Evolutionary conservation across 2,329 filamentous ascomycete species (phyloP).

Genomic region (Cladosporium cucumerinum): DNA sequence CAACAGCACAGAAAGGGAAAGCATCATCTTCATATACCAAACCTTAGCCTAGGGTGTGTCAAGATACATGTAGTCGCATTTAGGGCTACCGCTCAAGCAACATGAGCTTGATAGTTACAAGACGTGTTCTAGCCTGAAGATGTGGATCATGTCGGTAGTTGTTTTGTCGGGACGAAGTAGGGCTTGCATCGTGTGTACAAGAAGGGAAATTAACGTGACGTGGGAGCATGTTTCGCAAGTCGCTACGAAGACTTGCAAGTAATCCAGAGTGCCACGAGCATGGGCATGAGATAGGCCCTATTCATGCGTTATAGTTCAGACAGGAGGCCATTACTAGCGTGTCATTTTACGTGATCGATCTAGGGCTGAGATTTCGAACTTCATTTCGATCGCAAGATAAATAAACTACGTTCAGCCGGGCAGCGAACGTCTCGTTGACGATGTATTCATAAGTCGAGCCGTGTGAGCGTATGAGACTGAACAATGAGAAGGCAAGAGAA

Average conservation of each 20-base stretch:
- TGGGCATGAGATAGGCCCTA: not conserved
- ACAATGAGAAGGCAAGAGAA: not conserved
- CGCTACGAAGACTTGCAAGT: not conserved
- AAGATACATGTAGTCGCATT: not conserved
- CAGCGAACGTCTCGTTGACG: not conserved
- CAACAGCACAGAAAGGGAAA: not conserved
- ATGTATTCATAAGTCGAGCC: not conserved
- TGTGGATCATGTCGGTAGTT: not conserved
- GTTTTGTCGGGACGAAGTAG: not conserved
- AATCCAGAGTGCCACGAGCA: not conserved
- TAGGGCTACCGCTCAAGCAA: not conserved
- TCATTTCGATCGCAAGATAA: not conserved
- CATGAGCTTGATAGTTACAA: not conserved
- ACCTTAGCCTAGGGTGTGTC: not conserved
- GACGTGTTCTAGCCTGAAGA: not conserved
- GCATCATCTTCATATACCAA: not conserved
- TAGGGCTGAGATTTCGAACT: not conserved
- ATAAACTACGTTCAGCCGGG: not conserved
- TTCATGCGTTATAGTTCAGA: not conserved
- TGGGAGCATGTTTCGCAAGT: not conserved
- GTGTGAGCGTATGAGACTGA: not conserved
- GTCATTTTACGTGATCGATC: not conserved
- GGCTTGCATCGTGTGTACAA: not conserved
- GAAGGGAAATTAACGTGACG: not conserved
- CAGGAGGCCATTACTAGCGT: not conserved